Base-by-base conservation (phyloP, 352 stramenopile species). In the Phytophthora rubi region DNA sequence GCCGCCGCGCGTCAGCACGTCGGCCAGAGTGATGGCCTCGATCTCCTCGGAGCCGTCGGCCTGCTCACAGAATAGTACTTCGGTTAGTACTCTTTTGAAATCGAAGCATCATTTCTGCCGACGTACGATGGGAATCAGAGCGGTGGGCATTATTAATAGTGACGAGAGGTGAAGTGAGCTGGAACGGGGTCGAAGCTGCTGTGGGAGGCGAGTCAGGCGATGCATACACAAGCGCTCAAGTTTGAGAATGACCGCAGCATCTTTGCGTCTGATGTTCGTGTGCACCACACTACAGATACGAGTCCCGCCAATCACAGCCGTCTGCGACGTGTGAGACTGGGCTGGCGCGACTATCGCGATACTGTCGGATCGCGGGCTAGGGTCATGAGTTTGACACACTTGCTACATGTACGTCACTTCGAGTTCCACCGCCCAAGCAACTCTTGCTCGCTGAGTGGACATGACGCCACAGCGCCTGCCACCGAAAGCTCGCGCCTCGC, bases 31-130 rank as follows among this genome's bases (percentile, higher is more conserved):
- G 55, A 93, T 79, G 21, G 88, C 88, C 70, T 95, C 88, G 63
- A 94, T 93, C 60, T 95, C 88, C 79, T 95, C 88, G 28, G 72
- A 92, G 44, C 83, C 88, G 65, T 94, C 85, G n/a, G 86, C 88
- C 88, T 93, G 13, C 1, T 1, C 33, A 5, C 9, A 39, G 30
- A 51, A 3, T 68, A 60, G 2, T 18, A 44, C 37, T 26, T n/a
- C 26, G 7, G 53, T 58, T 52, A 69, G 4, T 70, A 66, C 6
- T 57, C 26, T 3, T 13, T n/a, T 23, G 30, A 13, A 15, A 32
- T 16, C 35, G 10, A 23, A 13, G 5, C 35, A 30, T 42, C 10
- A 21, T 33, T 2, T 54, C 0, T 4, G 42, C 52, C 26, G 5
- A 26, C 68, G 42, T 70, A 81, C 76, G 35, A 83, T 81, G 32